Evolutionary conservation across 805 yeast genomes (phyloP), one percentile per base, ranked within the genome.

Genomic region (Torulaspora maleeae): DNA sequence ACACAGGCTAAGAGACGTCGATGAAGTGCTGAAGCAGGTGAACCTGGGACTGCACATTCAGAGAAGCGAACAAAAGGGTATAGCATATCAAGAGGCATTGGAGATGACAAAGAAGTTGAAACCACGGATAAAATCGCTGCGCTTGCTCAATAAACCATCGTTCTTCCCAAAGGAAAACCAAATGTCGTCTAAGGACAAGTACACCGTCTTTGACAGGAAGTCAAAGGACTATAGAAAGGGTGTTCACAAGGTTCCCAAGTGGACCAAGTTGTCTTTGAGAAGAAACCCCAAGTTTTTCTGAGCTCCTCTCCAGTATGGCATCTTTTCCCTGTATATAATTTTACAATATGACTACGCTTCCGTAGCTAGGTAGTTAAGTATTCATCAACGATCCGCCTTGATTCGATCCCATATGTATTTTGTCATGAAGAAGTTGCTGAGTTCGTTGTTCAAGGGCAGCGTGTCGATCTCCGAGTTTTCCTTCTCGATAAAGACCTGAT

Each of bases 211-310:
- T 70, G 81, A 79, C 68, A 83, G 78, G 66, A 80, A 80, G 57
- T 76, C 82, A 11, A 79, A 75, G 58, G 82, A 82, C 16, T 93
- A 91, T 69, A 80, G 98, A 71, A 91, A 89, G 70, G 82, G 90
- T 52, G 80, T 86, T 20, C 98, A 91, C 61, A 70, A 80, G 65
- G 85, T 83, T 35, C 96, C 96, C 16, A 86, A 89, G 63, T 89
- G 96, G 95, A 89, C 97, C 44, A 88, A 83, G 70, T 64, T 79
- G 51, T 79, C 95, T 7, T 76, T 82, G 66, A 81, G 96, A 71
- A 80, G 77, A 47, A 84, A 86, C 60, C 96, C 96, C 36, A 75
- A 75, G 48, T 75, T 82, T 61, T 83, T 77, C 64, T 86, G 16
- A 19, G 20, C 16, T 27, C 17, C 39, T 19, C 28, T 39, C 7